Evolutionary conservation across 192 early-diverging fungal species (phyloP).

Genomic region (Rhizoclosmatium sp.): DNA sequence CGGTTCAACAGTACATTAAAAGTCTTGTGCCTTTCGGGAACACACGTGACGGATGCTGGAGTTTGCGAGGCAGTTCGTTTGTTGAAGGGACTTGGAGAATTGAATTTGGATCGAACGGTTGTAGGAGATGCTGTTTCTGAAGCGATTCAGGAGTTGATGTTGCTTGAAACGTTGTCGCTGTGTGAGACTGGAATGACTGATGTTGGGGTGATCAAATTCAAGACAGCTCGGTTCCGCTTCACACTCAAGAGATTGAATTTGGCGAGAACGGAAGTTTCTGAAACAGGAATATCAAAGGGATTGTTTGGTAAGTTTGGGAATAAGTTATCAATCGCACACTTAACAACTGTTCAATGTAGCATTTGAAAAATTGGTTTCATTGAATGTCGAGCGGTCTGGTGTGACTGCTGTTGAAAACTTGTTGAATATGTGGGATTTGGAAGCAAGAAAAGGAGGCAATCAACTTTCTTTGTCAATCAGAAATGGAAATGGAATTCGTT

Average conservation of each 20-base stretch:
- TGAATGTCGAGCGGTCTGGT: constrained; percentile 27
- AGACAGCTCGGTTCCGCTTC: constrained; percentile 13
- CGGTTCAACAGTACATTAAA: constrained; percentile 38
- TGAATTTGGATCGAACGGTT: constrained; percentile 54
- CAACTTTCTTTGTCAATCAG: neutral
- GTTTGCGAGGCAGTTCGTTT: constrained; percentile 42
- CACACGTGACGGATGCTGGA: constrained; percentile 60
- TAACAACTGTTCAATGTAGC: constrained; percentile 40
- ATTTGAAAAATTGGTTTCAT: constrained; percentile 9
- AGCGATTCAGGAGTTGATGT: constrained; percentile 35
- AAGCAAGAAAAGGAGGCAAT: neutral
- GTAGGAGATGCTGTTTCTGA: constrained; percentile 52
- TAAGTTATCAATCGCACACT: neutral
- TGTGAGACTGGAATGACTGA: constrained; percentile 43
- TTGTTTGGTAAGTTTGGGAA: constrained; percentile 3
- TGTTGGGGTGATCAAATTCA: constrained; percentile 18
- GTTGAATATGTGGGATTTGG: neutral
- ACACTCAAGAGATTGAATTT: constrained; percentile 34
- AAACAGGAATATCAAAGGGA: constrained; percentile 15
- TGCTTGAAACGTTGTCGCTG: constrained; percentile 43
- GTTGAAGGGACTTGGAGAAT: constrained; percentile 38
- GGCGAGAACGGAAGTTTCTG: constrained; percentile 27
- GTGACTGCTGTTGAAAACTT: neutral
- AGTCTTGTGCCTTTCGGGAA: constrained; percentile 53
- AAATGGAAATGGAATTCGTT: constrained; percentile 22